A percentile compares a stretch with the other conserved stretches of the same genome.
Conservation (phyloP, 2,329 filamentous ascomycete genomes). For the Neocatenulostroma microsporum region DNA sequence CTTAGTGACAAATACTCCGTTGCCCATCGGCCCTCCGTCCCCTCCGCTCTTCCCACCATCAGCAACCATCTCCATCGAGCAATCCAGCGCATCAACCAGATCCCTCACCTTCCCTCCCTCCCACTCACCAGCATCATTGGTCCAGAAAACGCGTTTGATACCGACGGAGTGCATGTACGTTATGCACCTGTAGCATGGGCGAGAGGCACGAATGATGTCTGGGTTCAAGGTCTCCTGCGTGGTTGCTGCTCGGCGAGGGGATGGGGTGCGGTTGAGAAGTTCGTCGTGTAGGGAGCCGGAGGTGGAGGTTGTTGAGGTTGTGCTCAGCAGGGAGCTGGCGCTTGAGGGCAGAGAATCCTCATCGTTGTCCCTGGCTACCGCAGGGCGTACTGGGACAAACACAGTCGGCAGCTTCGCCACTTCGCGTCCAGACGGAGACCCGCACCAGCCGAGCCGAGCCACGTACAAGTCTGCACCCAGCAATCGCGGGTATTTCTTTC, state of each 20-base stretch:
- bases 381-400: neutral
- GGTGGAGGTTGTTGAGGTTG: slow-evolving; percentile 9
- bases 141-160: slow-evolving; percentile 49
- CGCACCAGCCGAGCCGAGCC: slow-evolving; percentile 33
- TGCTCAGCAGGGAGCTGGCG: slow-evolving; percentile 10
- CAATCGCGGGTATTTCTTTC: slow-evolving; percentile 41
- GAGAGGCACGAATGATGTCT: slow-evolving; percentile 32
- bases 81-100: slow-evolving; percentile 41
- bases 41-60: too few species aligned
- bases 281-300: slow-evolving; percentile 44
- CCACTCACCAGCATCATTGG: slow-evolving; percentile 42
- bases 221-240: slow-evolving; percentile 10
- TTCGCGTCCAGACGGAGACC: slow-evolving; percentile 7
- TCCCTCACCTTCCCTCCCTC: slow-evolving; percentile 45
- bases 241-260: slow-evolving; percentile 3
- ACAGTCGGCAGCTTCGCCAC: neutral
- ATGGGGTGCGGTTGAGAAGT: slow-evolving; percentile 26
- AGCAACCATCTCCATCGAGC: slow-evolving; percentile 18
- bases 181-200: slow-evolving; percentile 48
- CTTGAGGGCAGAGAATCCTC: slow-evolving; percentile 9
- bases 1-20: slow-evolving; percentile 45
- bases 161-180: slow-evolving; percentile 46
- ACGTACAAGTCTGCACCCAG: slow-evolving; percentile 48
- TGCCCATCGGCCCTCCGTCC: slow-evolving; percentile 19
- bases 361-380: neutral